Evolutionary conservation across 768 basidiomycete species (phyloP).

Genomic region (Austroboletus festivus): DNA sequence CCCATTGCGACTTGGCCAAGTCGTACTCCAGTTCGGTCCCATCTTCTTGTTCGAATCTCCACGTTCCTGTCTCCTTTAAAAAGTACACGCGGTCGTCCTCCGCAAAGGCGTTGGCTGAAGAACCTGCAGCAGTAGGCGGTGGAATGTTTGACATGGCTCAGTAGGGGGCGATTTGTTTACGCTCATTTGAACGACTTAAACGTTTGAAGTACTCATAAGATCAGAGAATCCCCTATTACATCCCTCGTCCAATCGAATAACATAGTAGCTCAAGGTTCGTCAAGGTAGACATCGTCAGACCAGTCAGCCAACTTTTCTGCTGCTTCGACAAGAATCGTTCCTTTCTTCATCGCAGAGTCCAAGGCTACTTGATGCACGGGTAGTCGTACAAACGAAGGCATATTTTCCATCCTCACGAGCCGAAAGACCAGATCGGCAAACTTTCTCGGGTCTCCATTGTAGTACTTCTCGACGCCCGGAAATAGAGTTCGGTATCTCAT

Average conservation of each 20-base stretch:
- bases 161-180: too few relatives aligned
- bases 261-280: too few relatives aligned
- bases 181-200: too few relatives aligned
- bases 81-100: conserved; percentile 82
- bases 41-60: conserved; percentile 88
- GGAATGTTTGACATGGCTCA: conserved; percentile 32
- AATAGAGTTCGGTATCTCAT: conserved; percentile 22
- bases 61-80: conserved; percentile 69
- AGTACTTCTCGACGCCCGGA: conserved; percentile 16
- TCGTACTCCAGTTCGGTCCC: conserved; percentile 93
- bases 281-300: conserved; percentile 25
- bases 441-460: conserved; percentile 24
- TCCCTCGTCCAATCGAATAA: too few relatives aligned
- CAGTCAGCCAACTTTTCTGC: conserved; percentile 20
- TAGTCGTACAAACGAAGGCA: conserved; percentile 16
- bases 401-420: conserved; percentile 14
- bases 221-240: too few relatives aligned
- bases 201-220: too few relatives aligned
- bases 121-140: conserved; percentile 50
- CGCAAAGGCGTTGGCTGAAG: conserved; percentile 62
- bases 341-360: conserved; percentile 4
- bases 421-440: conserved; percentile 19
- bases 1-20: conserved; percentile 69
- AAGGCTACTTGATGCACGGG: conserved; percentile 26
- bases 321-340: conserved; percentile 8